Base-by-base conservation (phyloP, 2,329 filamentous ascomycete genomes). In the Daldinia sp. region DNA sequence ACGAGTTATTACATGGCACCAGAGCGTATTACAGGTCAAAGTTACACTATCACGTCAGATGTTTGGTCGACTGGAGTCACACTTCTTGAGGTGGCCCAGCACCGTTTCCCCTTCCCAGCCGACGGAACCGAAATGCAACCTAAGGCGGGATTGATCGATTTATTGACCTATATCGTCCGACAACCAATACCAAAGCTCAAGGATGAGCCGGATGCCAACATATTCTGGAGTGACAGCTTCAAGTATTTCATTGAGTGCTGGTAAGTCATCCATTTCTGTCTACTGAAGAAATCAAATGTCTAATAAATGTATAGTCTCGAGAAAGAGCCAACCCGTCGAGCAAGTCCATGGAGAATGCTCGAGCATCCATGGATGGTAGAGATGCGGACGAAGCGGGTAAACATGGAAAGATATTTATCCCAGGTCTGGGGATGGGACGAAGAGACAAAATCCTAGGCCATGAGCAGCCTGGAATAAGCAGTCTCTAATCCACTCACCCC, bases 161-260 rank as follows among this genome's bases (percentile, higher is more conserved):
- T 99, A 10, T 85, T 99, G 68, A 99, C 96, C 12, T 99, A 98
- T 79, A 99, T 99, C 78, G 96, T 99, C 50, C 90, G 93, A 73
- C 96, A 99, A 79, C 91, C 93, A 3, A 97, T 98, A 67, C 96
- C 96, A 2, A 97, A 94, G 79, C 85, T 99, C 71, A 98, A 98
- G 81, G 96, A 99, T 74, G 96, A 99, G 81, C 93, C 93, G 0
- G 90, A 93, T 35, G 93, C 92, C 73, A 90, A 91, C 66, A 97
- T 99, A 73, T 91, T 91, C 78, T 99, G 96, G 96, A 97, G 93
- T 74, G 93, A 97, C 74, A 97, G 93, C 78, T 98, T 99, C 82
- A 99, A 99, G 81, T 98, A 98, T 80, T 99, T 99, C 76, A 98
- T 99, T 75, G 94, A 98, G 82, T 98, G 94, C 88, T 98, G 96